phyloP scores from a whole-genome alignment of 352 stramenopile genomes.

The Phytophthora ramorum region DNA sequence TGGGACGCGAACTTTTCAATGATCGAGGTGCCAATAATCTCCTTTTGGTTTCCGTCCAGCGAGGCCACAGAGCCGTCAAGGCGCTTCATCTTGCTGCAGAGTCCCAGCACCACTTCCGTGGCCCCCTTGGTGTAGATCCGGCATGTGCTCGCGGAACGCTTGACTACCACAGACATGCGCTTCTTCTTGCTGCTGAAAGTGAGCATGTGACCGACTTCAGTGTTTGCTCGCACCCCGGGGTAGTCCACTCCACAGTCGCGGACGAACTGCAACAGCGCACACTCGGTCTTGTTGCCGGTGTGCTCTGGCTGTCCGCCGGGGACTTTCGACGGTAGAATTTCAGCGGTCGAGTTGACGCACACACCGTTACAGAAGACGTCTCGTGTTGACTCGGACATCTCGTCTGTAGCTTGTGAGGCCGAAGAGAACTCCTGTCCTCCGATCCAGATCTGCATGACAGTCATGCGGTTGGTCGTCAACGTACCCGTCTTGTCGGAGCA shows the following conservation, averaged over 20 bases:
- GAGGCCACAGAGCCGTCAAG: slow-evolving; percentile 66
- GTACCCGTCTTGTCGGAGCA: slow-evolving; percentile 99
- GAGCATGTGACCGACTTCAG: slow-evolving; percentile 75
- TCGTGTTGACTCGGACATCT: slow-evolving; percentile 69
- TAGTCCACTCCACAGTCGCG: slow-evolving; percentile 79
- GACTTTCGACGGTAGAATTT: slow-evolving; percentile 67
- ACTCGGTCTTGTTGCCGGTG: slow-evolving; percentile 88
- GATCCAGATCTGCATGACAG: slow-evolving; percentile 92
- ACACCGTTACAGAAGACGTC: slow-evolving; percentile 79
- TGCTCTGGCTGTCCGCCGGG: slow-evolving; percentile 66
- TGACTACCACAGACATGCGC: slow-evolving; percentile 81
- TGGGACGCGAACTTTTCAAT: slow-evolving; percentile 86
- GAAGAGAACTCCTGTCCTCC: slow-evolving; percentile 65
- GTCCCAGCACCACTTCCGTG: slow-evolving; percentile 73
- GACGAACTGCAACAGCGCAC: slow-evolving; percentile 73
- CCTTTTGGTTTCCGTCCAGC: slow-evolving; percentile 59
- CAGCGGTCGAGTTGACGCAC: slow-evolving; percentile 76
- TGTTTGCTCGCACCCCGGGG: slow-evolving; percentile 50
- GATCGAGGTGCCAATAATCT: slow-evolving; percentile 66
- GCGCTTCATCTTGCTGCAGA: slow-evolving; percentile 74
- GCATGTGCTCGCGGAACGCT: slow-evolving; percentile 49
- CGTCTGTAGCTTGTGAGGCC: slow-evolving; percentile 50
- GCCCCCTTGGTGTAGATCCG: slow-evolving; percentile 84
- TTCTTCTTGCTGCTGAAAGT: slow-evolving; percentile 89
- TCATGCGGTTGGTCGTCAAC: slow-evolving; percentile 98